Base-by-base conservation (phyloP, 2,329 filamentous ascomycete genomes). In the Microthyrium microscopicum region DNA sequence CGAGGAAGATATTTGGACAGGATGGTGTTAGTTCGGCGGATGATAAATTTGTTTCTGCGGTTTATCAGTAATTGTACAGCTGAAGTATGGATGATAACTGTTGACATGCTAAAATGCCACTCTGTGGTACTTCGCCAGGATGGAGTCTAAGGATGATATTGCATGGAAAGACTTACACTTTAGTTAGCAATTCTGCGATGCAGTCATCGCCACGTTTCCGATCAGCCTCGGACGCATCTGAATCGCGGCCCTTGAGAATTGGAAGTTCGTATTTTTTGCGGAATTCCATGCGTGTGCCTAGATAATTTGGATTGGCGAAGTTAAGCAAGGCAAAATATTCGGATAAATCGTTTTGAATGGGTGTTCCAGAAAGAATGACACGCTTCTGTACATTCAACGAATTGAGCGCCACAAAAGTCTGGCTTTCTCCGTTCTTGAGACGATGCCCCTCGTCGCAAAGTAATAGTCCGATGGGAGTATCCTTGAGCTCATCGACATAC, bases 31-130 rank as follows among this genome's bases (percentile, higher is more conserved):
- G 87, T 94, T 37, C 89, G 76, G 39, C 89, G 78, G 46, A 98
- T 98, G 52, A 98, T 91, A 58, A 98, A 98, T 49, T 92, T 94
- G 60, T 95, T 98, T 50, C n/a, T n/a, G n/a, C n/a, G n/a, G n/a
- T n/a, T n/a, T n/a, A n/a, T n/a, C n/a, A n/a, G n/a, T n/a, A n/a
- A n/a, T n/a, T n/a, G n/a, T n/a, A n/a, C n/a, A n/a, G n/a, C n/a
- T n/a, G n/a, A n/a, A n/a, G n/a, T n/a, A n/a, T n/a, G n/a, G n/a
- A n/a, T n/a, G n/a, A n/a, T n/a, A n/a, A n/a, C n/a, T n/a, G n/a
- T n/a, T n/a, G n/a, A n/a, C n/a, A n/a, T n/a, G n/a, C n/a, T n/a
- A n/a, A n/a, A n/a, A n/a, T n/a, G n/a, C n/a, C n/a, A n/a, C n/a
- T n/a, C n/a, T n/a, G n/a, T n/a, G n/a, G n/a, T n/a, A n/a, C n/a